Percentiles rank a stretch among this genome's conserved stretches.
Evolutionary conservation across 495 filamentous ascomycete species (phyloP).

Genomic region (Penicillium malachiteum): DNA sequence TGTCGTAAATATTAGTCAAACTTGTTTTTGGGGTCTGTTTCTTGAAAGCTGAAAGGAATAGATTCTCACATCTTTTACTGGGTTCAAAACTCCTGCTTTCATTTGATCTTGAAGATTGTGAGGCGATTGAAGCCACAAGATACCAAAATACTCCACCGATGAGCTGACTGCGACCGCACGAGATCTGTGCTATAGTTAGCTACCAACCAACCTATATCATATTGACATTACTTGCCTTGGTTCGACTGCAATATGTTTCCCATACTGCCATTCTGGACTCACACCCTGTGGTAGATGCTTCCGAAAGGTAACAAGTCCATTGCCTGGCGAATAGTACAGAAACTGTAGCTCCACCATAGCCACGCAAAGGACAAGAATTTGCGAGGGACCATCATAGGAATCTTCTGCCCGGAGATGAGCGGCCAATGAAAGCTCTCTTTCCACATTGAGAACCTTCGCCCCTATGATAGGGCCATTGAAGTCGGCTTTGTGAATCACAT

Average conservation of each 20-base stretch:
- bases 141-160: slow-evolving; percentile 52
- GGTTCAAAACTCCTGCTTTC: slow-evolving; percentile 29
- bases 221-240: slow-evolving; percentile 51
- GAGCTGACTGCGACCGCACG: slow-evolving; percentile 66
- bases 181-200: slow-evolving; percentile 43
- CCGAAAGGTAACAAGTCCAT: slow-evolving; percentile 59
- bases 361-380: slow-evolving; percentile 72
- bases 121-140: slow-evolving; percentile 48
- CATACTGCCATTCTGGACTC: slow-evolving; percentile 58
- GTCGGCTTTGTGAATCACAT: slow-evolving; percentile 69
- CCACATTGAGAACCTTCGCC: slow-evolving; percentile 44
- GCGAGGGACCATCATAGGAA: slow-evolving; percentile 56
- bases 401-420: slow-evolving; percentile 24
- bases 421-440: slow-evolving; percentile 32
- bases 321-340: slow-evolving; percentile 55
- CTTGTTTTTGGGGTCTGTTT: not conserved
- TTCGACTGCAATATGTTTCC: slow-evolving; percentile 80
- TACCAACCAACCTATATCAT: not conserved
- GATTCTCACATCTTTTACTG: slow-evolving; percentile 37
- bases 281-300: slow-evolving; percentile 56
- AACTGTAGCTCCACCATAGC: slow-evolving; percentile 69
- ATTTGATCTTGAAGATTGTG: slow-evolving; percentile 37
- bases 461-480: slow-evolving; percentile 62
- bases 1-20: slow-evolving; percentile 11
- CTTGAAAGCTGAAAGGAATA: slow-evolving; percentile 59